phyloP scores from a whole-genome alignment of 805 yeast genomes.

The Pichia exigua region DNA sequence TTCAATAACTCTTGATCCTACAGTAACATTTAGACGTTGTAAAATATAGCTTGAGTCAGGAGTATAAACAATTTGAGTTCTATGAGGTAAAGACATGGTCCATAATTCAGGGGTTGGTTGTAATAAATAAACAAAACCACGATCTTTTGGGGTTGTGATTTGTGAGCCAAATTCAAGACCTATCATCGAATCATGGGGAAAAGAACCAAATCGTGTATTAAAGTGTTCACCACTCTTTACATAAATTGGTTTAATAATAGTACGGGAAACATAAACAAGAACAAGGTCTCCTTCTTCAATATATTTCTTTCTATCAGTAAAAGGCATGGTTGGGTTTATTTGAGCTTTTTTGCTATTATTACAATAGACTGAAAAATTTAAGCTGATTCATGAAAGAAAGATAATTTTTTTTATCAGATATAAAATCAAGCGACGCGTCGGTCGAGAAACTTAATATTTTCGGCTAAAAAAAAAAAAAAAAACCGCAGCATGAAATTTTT shows the following conservation, averaged over 20 bases:
- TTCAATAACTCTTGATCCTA: constrained; percentile 78
- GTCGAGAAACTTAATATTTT: too few species aligned
- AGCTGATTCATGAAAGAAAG: neutral
- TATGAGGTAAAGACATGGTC: constrained; percentile 92
- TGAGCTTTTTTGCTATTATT: neutral
- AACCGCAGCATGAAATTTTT: neutral
- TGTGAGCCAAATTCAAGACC: constrained; percentile 82
- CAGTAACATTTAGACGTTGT: constrained; percentile 66
- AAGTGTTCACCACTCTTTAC: constrained; percentile 53
- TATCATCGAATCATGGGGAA: constrained; percentile 77
- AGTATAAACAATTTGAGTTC: constrained; percentile 96
- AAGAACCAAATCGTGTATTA: constrained; percentile 85
- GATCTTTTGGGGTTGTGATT: constrained; percentile 58
- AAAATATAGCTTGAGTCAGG: constrained; percentile 90
- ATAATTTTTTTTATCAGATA: neutral
- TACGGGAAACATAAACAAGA: constrained; percentile 77
- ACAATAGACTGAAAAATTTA: neutral
- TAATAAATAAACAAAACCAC: constrained; percentile 78
- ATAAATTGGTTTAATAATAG: constrained; percentile 64
- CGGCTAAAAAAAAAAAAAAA: neutral
- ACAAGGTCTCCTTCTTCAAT: constrained; percentile 85
- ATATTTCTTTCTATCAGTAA: constrained; percentile 45
- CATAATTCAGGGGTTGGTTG: constrained; percentile 95
- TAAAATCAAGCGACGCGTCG: neutral
- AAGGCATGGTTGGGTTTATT: constrained; percentile 17